Evolutionary conservation across 2,329 filamentous ascomycete species (phyloP).

Genomic region (Penicillium sp.): DNA sequence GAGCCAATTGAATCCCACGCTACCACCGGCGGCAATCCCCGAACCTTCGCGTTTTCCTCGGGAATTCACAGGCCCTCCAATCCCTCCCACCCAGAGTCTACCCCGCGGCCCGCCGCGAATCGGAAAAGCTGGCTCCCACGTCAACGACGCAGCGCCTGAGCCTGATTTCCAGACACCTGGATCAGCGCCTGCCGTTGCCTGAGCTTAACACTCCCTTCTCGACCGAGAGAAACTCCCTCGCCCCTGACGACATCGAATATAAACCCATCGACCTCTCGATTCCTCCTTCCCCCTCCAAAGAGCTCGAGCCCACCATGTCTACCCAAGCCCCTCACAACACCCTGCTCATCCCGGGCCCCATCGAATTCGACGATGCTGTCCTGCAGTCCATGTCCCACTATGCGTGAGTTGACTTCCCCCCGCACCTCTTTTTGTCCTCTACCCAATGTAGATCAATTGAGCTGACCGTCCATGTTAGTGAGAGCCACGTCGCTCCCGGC

Average conservation of each 20-base stretch:
- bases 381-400: slow-evolving; percentile 93
- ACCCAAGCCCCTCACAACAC: slow-evolving; percentile 63
- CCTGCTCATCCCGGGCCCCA: slow-evolving; percentile 92
- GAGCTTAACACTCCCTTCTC: slow-evolving; percentile 64
- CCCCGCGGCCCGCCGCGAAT: slow-evolving; percentile 35
- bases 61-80: slow-evolving; percentile 19
- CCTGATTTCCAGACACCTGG: slow-evolving; percentile 62
- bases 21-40: slow-evolving; percentile 27
- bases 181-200: slow-evolving; percentile 53
- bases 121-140: slow-evolving; percentile 49
- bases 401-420: slow-evolving; percentile 42
- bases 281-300: slow-evolving; percentile 22
- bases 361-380: slow-evolving; percentile 97
- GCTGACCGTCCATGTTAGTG: slow-evolving; percentile 52
- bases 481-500: slow-evolving; percentile 86
- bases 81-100: slow-evolving; percentile 8
- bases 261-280: slow-evolving; percentile 39
- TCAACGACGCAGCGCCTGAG: slow-evolving; percentile 53
- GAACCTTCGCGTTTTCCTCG: slow-evolving; percentile 23
- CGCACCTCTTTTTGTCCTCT: background rate
- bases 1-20: slow-evolving; percentile 13
- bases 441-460: background rate
- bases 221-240: slow-evolving; percentile 54
- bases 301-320: slow-evolving; percentile 51
- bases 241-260: slow-evolving; percentile 56